Evolutionary conservation across 2,329 filamentous ascomycete genomes (phyloP), one percentile per base, ranked within the genome.

Genomic region (Pseudogymnoascus sp.): DNA sequence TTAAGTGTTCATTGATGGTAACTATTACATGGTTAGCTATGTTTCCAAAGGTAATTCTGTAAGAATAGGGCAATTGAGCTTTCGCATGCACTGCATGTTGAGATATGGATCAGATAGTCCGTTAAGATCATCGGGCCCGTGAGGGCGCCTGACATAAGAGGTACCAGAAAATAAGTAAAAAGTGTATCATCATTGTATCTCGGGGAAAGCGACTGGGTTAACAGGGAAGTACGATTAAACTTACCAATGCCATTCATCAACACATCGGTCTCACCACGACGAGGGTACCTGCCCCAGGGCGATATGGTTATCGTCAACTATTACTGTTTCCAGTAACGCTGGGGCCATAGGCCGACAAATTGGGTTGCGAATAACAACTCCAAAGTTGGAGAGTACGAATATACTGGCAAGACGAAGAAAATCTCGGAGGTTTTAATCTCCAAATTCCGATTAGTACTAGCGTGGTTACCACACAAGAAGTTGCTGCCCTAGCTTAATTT

Each of bases 91-190:
- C 35, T 63, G 19, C 35, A 36, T 30, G 64, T 67, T 33, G 49
- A 61, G 30, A 63, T 52, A 33, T 39, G 64, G 60, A 74, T 92
- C 89, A 92, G 89, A 92, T 38, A 91, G 89, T 91, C 88, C 87
- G 80, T 79, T 89, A 81, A 84, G 89, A 90, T 91, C 89, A 92
- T 90, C 77, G 86, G 81, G 78, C 73, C 78, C 80, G 73, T 75
- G 79, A 79, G 73, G 72, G 72, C 72, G 82, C 81, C 86, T 94
- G 88, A 90, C 85, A 91, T 91, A 94, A 96, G 92, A 96, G 92
- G 91, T 96, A 92, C 91, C 91, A 96, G 90, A 95, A 92, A 88
- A 80, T 79, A 80, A 78, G 77, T 78, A 74, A 77, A 75, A 80
- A 80, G 78, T 81, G 80, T 85, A 83, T 93, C 90, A 92, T 93